Conservation (phyloP, 176 grass and related monocot species). For the Secale cereale region DNA sequence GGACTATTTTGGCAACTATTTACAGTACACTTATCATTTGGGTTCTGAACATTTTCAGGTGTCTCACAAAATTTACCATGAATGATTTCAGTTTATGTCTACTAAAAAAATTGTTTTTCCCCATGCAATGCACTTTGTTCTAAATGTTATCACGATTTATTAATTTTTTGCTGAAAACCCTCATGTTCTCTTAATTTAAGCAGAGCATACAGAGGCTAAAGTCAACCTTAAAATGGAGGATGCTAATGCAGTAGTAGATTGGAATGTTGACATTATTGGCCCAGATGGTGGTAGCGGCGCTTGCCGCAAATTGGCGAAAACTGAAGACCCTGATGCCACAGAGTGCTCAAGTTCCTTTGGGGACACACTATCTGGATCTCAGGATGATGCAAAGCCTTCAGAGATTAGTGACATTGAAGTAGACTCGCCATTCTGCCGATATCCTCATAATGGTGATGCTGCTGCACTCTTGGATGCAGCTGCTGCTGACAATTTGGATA, state of each 20-base stretch:
- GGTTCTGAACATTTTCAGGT: background rate
- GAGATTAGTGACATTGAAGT: constrained; percentile 81
- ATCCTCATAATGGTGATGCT: constrained; percentile 45
- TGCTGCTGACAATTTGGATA: constrained; percentile 47
- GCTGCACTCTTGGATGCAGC: constrained; percentile 52
- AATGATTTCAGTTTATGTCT: background rate
- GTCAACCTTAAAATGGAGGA: constrained; percentile 29
- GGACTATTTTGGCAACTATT: background rate
- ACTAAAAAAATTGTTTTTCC: background rate
- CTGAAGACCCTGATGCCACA: constrained; percentile 62
- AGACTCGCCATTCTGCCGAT: constrained; percentile 68
- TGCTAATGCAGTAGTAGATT: constrained; percentile 26
- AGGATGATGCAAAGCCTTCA: constrained; percentile 50
- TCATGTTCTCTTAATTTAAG: background rate
- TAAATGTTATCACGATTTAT: background rate
- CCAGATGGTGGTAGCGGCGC: background rate
- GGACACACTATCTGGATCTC: constrained; percentile 72
- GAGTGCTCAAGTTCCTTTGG: constrained; percentile 94
- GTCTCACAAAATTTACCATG: background rate
- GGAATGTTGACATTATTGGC: constrained; percentile 41
- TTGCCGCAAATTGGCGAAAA: constrained; percentile 27
- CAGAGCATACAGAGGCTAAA: constrained; percentile 1
- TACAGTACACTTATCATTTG: background rate
- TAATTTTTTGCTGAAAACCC: background rate
- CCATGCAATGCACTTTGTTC: background rate